Percentiles rank a stretch among this genome's conserved stretches.
phyloP scores from a whole-genome alignment of 495 filamentous ascomycete genomes.

The Podospora pseudopauciseta region DNA sequence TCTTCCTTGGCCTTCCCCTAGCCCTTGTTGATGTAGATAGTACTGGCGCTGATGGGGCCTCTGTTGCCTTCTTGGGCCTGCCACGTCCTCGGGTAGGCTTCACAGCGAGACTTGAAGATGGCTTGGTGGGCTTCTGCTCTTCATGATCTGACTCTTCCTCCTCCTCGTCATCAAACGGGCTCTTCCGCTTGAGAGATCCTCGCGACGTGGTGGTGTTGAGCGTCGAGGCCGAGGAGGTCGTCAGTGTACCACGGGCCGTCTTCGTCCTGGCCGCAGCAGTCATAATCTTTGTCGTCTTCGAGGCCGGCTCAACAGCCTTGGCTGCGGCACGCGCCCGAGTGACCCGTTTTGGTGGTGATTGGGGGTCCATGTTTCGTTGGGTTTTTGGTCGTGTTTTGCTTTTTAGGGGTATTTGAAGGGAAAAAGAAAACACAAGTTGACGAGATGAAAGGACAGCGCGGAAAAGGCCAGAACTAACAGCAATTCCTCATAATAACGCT shows the following conservation, averaged over 20 bases:
- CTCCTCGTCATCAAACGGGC: conserved; percentile 41
- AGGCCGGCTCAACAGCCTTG: conserved; percentile 38
- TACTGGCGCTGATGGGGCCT: conserved; percentile 16
- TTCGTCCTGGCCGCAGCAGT: conserved; percentile 41
- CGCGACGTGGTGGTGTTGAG: conserved; percentile 22
- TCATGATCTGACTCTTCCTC: conserved; percentile 39
- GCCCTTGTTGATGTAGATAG: conserved; percentile 28
- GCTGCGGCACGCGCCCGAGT: conserved; percentile 57
- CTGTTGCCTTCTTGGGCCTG: conserved; percentile 41
- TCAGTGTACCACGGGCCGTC: conserved; percentile 29
- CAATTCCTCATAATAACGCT: conserved; percentile 21
- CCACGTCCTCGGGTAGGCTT: conserved; percentile 43
- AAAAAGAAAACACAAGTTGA: conserved; percentile 5
- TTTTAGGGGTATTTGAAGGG: conserved; percentile 4
- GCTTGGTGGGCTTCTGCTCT: conserved; percentile 30
- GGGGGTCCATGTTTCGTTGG: conserved; percentile 38
- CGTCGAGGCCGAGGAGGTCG: conserved; percentile 24
- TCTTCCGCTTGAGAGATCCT: conserved; percentile 45
- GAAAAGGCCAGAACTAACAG: conserved; percentile 18
- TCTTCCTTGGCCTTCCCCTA: conserved; percentile 48
- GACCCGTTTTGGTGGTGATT: conserved; percentile 56
- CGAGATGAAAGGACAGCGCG: background rate
- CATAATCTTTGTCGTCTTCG: conserved; percentile 33
- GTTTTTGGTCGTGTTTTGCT: conserved; percentile 4
- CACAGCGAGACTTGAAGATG: conserved; percentile 18